These are phyloP conservation scores for Marasmius fiardii DNA, from an alignment of 1,284 basidiomycete species.

Conservation along the genomic window DNA sequence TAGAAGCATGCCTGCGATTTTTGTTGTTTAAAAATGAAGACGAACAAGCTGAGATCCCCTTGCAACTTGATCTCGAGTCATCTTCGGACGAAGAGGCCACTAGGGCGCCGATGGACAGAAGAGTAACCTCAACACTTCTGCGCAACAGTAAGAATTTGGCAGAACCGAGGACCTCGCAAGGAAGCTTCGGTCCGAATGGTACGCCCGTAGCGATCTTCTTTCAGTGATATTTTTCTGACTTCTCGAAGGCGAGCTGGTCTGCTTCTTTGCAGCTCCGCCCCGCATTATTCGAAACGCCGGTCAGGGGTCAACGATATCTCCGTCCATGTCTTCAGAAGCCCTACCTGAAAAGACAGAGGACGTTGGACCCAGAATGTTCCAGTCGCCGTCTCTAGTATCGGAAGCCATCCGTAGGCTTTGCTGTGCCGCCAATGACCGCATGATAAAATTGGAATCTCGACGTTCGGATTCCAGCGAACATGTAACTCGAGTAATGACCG, in stretches of 20 bases:
- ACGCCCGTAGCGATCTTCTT: slow-evolving; percentile 17
- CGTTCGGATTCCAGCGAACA: slow-evolving; percentile 51
- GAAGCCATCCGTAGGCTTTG: slow-evolving; percentile 66
- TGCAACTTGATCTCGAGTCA: slow-evolving; percentile 50
- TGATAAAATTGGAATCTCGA: slow-evolving; percentile 33
- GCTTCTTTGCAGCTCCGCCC: slow-evolving; percentile 78
- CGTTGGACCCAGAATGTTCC: slow-evolving; percentile 43
- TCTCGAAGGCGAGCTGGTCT: slow-evolving; percentile 74
- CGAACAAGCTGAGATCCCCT: slow-evolving; percentile 35
- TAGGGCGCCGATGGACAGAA: slow-evolving; percentile 37
- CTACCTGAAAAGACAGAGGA: slow-evolving; percentile 19
- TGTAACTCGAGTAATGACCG: slow-evolving; percentile 70
- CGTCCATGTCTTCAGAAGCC: slow-evolving; percentile 26
- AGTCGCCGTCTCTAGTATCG: slow-evolving; percentile 61
- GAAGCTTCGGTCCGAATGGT: slow-evolving; percentile 87
- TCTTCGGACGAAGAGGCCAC: slow-evolving; percentile 45
- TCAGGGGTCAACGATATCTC: slow-evolving; percentile 46
- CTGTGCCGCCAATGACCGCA: slow-evolving; percentile 54
- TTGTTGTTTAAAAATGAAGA: slow-evolving; percentile 68
- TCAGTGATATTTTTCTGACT: not conserved
- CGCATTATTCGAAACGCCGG: slow-evolving; percentile 61
- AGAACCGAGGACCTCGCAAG: slow-evolving; percentile 78
- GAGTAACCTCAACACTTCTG: slow-evolving; percentile 49
- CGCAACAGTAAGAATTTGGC: slow-evolving; percentile 72
- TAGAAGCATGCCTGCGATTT: slow-evolving; percentile 80